Evolutionary conservation across 2,329 filamentous ascomycete species (phyloP).

Genomic region (Monilinia vaccinii-corymbosi): DNA sequence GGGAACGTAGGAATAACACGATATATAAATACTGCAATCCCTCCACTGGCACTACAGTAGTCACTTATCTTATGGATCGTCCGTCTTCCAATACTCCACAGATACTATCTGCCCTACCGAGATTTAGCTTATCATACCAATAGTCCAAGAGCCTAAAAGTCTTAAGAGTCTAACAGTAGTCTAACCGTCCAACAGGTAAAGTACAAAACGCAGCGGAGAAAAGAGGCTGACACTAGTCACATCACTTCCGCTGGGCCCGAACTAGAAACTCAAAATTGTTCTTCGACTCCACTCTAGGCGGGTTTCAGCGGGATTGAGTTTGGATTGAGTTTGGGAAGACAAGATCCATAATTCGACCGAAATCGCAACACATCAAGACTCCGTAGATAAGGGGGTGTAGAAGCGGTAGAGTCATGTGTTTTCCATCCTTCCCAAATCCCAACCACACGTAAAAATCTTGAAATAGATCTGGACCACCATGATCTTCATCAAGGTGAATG

Average conservation of each 20-base stretch:
- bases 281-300: constrained; percentile 1
- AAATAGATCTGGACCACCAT: background rate
- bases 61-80: background rate
- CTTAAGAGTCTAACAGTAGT: no score
- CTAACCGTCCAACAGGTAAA: background rate
- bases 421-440: background rate
- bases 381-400: background rate
- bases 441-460: background rate
- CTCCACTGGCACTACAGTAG: no score
- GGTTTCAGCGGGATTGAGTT: background rate
- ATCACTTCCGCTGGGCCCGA: background rate
- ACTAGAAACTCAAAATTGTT: background rate
- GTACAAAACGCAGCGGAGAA: background rate
- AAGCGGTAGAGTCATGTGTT: background rate
- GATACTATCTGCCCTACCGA: background rate
- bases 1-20: background rate
- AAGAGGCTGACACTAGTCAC: background rate
- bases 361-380: background rate
- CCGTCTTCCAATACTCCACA: background rate
- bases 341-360: background rate
- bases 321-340: background rate
- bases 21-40: background rate
- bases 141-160: no score
- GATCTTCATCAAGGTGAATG: background rate
- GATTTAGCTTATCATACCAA: background rate